Conservation (phyloP, 2,329 filamentous ascomycete genomes). For the Talaromyces marneffei region DNA sequence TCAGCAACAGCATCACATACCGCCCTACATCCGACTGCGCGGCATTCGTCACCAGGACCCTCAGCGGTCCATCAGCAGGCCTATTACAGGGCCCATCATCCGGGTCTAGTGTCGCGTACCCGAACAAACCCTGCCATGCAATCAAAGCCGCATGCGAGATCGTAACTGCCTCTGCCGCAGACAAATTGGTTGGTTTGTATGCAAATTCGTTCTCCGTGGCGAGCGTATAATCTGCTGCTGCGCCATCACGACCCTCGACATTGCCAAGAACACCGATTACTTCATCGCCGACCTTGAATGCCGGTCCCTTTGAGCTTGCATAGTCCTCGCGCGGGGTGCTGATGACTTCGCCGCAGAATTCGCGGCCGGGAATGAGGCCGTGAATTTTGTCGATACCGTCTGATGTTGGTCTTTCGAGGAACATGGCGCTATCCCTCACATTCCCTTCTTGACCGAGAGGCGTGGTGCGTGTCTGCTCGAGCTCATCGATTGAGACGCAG, state of each 20-base stretch:
- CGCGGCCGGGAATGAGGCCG: slow-evolving; percentile 35
- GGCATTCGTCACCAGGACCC: slow-evolving; percentile 37
- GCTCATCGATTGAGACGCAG: slow-evolving; percentile 35
- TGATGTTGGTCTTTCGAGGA: slow-evolving; percentile 14
- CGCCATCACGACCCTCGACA: slow-evolving; percentile 30
- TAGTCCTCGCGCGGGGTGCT: slow-evolving; percentile 30
- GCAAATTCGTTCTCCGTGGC: slow-evolving; percentile 36
- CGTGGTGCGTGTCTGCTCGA: slow-evolving; percentile 18
- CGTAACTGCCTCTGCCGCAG: slow-evolving; percentile 29
- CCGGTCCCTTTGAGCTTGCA: slow-evolving; percentile 27
- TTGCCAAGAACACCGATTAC: slow-evolving; percentile 37
- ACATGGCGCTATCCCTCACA: slow-evolving; percentile 3
- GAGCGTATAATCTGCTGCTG: slow-evolving; percentile 37
- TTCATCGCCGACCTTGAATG: slow-evolving; percentile 36
- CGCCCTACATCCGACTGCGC: slow-evolving; percentile 32
- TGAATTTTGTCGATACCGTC: slow-evolving; percentile 20
- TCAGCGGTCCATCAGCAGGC: slow-evolving; percentile 20
- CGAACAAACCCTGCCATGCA: slow-evolving; percentile 40
- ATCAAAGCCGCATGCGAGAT: slow-evolving; percentile 36
- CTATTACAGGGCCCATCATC: slow-evolving; percentile 15
- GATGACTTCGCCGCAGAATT: slow-evolving; percentile 36
- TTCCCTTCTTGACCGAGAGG: slow-evolving; percentile 17
- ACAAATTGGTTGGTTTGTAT: slow-evolving; percentile 34
- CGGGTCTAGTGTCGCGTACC: slow-evolving; percentile 30
- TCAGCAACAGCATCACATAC: slow-evolving; percentile 34